A percentile compares a stretch with the other conserved stretches of the same genome.
Evolutionary conservation across 495 filamentous ascomycete species (phyloP).

Genomic region (Durotheca rogersii): DNA sequence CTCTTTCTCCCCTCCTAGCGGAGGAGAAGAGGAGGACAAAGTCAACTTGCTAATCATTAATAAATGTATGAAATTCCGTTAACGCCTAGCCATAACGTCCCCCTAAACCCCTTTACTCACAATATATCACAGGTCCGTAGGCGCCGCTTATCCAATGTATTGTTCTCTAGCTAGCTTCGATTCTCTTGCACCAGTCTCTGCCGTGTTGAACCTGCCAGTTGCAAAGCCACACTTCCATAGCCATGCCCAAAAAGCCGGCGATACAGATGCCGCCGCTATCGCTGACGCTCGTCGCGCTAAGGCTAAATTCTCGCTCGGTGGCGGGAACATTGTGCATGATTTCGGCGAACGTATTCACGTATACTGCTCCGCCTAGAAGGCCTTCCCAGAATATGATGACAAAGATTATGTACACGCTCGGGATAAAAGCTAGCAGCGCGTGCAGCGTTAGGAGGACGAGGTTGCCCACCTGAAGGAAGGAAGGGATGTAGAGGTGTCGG

Average conservation of each 20-base stretch:
- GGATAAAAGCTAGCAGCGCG: slow-evolving; percentile 73
- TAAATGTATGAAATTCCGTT: too few species aligned
- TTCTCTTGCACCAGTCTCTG: slow-evolving; percentile 68
- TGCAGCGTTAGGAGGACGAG: slow-evolving; percentile 72
- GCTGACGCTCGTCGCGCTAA: slow-evolving; percentile 87
- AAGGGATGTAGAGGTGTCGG: slow-evolving; percentile 76
- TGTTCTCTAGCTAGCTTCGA: slow-evolving; percentile 36
- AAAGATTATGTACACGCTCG: slow-evolving; percentile 80
- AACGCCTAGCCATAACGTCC: too few species aligned
- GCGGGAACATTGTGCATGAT: slow-evolving; percentile 72
- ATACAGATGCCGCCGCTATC: slow-evolving; percentile 90
- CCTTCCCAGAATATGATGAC: slow-evolving; percentile 93
- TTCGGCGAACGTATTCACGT: slow-evolving; percentile 93
- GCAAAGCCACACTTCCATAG: slow-evolving; percentile 80
- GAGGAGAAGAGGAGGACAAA: too few species aligned
- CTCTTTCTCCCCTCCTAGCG: too few species aligned
- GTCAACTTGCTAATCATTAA: too few species aligned
- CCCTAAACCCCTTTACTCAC: too few species aligned
- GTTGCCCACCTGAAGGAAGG: slow-evolving; percentile 80
- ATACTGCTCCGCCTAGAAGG: slow-evolving; percentile 83
- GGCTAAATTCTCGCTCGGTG: slow-evolving; percentile 83
- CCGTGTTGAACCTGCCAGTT: slow-evolving; percentile 76
- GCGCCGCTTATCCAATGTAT: not conserved
- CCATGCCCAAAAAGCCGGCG: slow-evolving; percentile 82
- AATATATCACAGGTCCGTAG: too few species aligned